Percentiles rank a stretch among this genome's conserved stretches.
phyloP scores from a whole-genome alignment of 306 rosid genomes.

The Herpetospermum pedunculosum region DNA sequence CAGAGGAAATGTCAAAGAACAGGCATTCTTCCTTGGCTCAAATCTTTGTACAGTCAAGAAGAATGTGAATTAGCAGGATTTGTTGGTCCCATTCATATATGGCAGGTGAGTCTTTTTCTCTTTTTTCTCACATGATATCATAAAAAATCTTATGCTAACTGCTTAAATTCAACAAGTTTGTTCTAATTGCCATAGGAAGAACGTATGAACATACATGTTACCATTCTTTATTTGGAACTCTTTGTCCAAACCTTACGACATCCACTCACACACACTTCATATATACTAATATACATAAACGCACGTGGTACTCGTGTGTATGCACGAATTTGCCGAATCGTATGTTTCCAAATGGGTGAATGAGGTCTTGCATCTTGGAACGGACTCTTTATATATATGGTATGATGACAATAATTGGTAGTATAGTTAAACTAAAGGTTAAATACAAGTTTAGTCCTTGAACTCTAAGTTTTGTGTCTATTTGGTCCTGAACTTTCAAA shows the following conservation, averaged over 20 bases:
- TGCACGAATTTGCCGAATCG: background rate
- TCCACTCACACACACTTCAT: background rate
- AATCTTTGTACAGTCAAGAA: conserved; percentile 57
- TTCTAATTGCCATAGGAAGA: background rate
- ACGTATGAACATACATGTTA: background rate
- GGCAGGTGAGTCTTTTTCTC: conserved; percentile 61
- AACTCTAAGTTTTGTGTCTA: too few relatives aligned
- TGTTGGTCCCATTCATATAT: conserved; percentile 74
- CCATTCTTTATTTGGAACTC: background rate
- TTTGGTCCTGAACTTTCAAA: too few relatives aligned
- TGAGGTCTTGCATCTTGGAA: background rate
- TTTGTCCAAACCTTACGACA: background rate
- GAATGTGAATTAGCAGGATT: conserved; percentile 78
- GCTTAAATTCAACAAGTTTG: background rate
- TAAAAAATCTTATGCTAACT: background rate
- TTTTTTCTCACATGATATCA: background rate
- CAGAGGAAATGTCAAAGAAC: conserved; percentile 57
- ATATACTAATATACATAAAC: background rate
- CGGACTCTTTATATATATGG: background rate
- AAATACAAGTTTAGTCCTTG: too few relatives aligned
- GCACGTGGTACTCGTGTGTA: background rate
- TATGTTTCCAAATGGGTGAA: background rate
- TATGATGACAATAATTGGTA: background rate
- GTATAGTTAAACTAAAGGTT: background rate
- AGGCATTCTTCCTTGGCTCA: conserved; percentile 77